Base-by-base conservation (phyloP, 1,284 basidiomycete species). In the Papiliotrema terrestris region DNA sequence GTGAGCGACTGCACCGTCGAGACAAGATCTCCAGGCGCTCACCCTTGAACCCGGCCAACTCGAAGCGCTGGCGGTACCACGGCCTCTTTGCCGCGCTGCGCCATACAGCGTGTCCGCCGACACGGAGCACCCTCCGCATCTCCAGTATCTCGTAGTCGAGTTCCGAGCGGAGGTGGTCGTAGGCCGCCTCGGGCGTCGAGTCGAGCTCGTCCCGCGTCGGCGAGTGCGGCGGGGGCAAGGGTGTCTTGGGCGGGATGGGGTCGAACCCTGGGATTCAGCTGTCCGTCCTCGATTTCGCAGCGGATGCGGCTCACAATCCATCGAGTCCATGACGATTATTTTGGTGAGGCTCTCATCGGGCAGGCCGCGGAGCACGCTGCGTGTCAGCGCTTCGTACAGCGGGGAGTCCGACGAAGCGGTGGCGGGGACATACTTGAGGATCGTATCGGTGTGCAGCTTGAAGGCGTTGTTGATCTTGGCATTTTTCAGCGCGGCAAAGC, bases 301-400 rank as follows among this genome's bases (percentile, higher is more conserved):
- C 22, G 43, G 43, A 41, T 22, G 6, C 11, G n/a, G 65, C 73
- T 62, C 51, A 75, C 80, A 88, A 66, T 88, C 87, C 60, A 88
- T 80, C 57, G 87, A 86, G 72, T 91, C 89, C 89, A 91, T 91
- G 52, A 88, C 80, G 54, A 91, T 82, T 11, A 83, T 81, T 42
- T 84, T 82, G 35, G 86, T 86, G 38, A 88, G 75, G 17, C 80
- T 82, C 45, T 75, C 77, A 45, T 78, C 71, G 0, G 78, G 73
- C n/a, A 88, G 77, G 23, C 83, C 83, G 19, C 79, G 78, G 6
- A 87, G 76, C 3, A 85, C 84, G 57, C 84, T 86, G 54, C 14
- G 6, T 5, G 46, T 63, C 52, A 63, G 65, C 53, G 26, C 8
- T 4, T 11, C 8, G 38, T 20, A 39, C 19, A n/a, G n/a, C n/a